phyloP scores from a whole-genome alignment of 2,329 filamentous ascomycete species.

The Cordyceps cicadae region DNA sequence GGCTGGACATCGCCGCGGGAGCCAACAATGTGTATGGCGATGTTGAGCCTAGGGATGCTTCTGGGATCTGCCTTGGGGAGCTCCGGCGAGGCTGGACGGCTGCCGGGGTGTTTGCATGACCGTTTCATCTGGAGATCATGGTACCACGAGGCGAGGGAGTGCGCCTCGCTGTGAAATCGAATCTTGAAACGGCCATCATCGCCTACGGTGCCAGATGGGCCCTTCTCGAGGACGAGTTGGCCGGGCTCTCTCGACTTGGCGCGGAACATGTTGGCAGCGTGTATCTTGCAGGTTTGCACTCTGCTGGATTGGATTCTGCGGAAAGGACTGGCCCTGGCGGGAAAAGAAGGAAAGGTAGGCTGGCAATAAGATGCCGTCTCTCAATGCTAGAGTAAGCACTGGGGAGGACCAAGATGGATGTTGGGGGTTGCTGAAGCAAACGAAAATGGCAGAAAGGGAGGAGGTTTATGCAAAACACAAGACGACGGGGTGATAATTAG shows the following conservation, averaged over 20 bases:
- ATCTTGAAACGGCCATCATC: conserved; percentile 17
- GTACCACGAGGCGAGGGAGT: conserved; percentile 7
- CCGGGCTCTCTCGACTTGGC: conserved; percentile 16
- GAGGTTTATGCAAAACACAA: not conserved
- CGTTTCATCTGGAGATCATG: conserved; percentile 4
- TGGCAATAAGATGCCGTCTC: not conserved
- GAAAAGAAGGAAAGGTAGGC: not conserved
- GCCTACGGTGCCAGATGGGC: conserved; percentile 14
- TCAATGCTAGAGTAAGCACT: not conserved
- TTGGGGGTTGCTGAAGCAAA: not conserved
- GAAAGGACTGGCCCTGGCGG: not conserved
- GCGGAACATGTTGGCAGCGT: conserved; percentile 7
- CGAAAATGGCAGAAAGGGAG: not conserved
- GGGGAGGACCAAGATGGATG: not conserved
- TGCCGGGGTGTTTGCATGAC: not conserved
- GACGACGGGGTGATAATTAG: not conserved
- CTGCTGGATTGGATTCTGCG: too few relatives aligned
- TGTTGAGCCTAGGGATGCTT: conserved; percentile 14
- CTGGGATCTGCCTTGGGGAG: not conserved
- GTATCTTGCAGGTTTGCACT: not conserved
- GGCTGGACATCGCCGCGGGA: conserved; percentile 17
- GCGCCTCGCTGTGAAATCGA: conserved; percentile 13
- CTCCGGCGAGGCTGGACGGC: not conserved
- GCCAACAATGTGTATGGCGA: conserved; percentile 19
- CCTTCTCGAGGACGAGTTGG: conserved; percentile 14